These are phyloP conservation scores for Aegle marmelos DNA, from an alignment of 345 rosid species.

Conservation along the genomic window DNA sequence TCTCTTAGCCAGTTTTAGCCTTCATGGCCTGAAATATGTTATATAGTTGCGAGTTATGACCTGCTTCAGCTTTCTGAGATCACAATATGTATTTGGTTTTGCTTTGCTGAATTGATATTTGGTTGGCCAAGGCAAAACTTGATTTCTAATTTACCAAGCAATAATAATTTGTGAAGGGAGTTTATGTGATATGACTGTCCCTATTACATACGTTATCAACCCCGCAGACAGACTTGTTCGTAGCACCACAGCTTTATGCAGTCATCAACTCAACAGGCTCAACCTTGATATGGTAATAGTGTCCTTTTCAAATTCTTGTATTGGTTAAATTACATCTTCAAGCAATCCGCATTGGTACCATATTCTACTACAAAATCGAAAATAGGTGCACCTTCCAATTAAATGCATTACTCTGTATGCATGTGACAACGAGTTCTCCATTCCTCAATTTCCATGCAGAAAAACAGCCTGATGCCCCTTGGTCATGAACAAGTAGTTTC, in stretches of 20 bases:
- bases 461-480: conserved; percentile 43
- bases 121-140: not conserved
- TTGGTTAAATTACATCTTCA: not conserved
- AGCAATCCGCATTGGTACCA: not conserved
- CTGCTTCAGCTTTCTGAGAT: not conserved
- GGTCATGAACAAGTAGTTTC: conserved; percentile 1
- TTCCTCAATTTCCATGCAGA: conserved; percentile 23
- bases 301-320: not conserved
- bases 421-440: too few relatives aligned
- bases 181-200: not conserved
- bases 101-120: not conserved
- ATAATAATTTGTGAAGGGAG: not conserved
- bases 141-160: not conserved
- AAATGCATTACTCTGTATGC: too few relatives aligned
- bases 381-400: too few relatives aligned
- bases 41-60: not conserved
- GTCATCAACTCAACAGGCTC: conserved; percentile 54
- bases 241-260: conserved; percentile 63
- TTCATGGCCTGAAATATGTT: not conserved
- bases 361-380: not conserved
- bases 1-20: not conserved
- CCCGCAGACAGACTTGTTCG: conserved; percentile 80
- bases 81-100: not conserved
- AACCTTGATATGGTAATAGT: conserved; percentile 66
- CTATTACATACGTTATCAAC: not conserved